These are phyloP conservation scores for Penicillium glabrum DNA, from an alignment of 2,329 filamentous ascomycete species.

Conservation along the genomic window DNA sequence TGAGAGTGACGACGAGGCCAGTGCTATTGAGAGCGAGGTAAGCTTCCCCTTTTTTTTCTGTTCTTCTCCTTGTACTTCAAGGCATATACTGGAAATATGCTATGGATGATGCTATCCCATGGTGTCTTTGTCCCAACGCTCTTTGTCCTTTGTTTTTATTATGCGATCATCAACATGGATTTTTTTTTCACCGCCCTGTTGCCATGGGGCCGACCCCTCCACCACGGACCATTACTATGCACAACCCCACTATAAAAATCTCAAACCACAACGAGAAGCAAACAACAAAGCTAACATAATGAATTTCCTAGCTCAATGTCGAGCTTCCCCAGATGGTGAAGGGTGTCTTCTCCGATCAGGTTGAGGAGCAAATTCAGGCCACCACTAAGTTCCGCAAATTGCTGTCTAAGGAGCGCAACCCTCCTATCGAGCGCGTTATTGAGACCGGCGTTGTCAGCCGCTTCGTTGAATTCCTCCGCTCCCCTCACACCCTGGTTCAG, in stretches of 20 bases:
- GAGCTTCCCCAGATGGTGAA: conserved; percentile 98
- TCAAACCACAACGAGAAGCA: conserved; percentile 8
- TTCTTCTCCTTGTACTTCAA: background rate
- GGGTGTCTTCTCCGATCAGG: conserved; percentile 98
- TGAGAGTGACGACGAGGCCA: conserved; percentile 96
- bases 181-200: conserved; percentile 40
- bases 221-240: conserved; percentile 21
- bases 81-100: background rate
- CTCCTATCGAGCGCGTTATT: conserved; percentile 98
- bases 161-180: conserved; percentile 28
- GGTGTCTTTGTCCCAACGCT: background rate
- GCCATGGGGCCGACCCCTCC: conserved; percentile 28
- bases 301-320: conserved; percentile 75
- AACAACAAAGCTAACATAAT: conserved; percentile 25
- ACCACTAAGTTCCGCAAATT: conserved; percentile 99
- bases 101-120: background rate
- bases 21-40: conserved; percentile 95
- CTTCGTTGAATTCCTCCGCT: conserved; percentile 97
- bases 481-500: conserved; percentile 95
- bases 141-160: conserved; percentile 28
- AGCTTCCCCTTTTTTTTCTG: conserved; percentile 35
- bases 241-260: conserved; percentile 1
- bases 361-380: conserved; percentile 94
- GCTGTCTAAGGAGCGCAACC: conserved; percentile 97
- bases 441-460: conserved; percentile 97